These are phyloP conservation scores for Clonostachys rosea DNA, from an alignment of 2,329 filamentous ascomycete species.

Conservation along the genomic window DNA sequence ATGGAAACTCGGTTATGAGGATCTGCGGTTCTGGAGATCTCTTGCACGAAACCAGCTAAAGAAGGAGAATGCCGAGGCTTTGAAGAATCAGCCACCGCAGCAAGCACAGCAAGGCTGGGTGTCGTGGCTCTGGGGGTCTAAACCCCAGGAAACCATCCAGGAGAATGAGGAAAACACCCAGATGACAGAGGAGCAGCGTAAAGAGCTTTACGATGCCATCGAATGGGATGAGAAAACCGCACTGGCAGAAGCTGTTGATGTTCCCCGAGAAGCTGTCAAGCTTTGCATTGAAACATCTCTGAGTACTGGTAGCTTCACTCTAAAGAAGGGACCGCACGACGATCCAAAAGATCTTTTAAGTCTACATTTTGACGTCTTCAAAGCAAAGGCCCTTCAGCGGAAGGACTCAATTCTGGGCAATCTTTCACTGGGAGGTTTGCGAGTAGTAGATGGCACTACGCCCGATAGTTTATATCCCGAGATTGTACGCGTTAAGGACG, in stretches of 20 bases:
- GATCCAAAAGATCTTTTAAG: constrained; percentile 77
- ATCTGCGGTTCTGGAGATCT: constrained; percentile 95
- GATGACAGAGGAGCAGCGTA: constrained; percentile 92
- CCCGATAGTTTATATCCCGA: constrained; percentile 87
- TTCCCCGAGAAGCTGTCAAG: constrained; percentile 88
- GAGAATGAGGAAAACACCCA: constrained; percentile 67
- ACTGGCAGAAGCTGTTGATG: constrained; percentile 80
- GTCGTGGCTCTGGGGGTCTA: constrained; percentile 86
- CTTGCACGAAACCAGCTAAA: constrained; percentile 89
- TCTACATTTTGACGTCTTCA: constrained; percentile 91
- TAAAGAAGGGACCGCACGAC: constrained; percentile 65
- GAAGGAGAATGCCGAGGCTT: constrained; percentile 89
- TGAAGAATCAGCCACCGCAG: constrained; percentile 54
- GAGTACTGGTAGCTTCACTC: constrained; percentile 92
- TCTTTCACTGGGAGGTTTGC: constrained; percentile 84
- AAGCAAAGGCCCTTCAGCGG: constrained; percentile 81
- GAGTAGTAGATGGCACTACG: constrained; percentile 94
- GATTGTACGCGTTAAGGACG: constrained; percentile 93
- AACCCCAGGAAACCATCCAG: constrained; percentile 57
- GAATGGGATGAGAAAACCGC: constrained; percentile 97
- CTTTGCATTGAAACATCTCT: constrained; percentile 88
- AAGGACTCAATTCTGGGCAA: constrained; percentile 89
- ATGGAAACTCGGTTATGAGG: constrained; percentile 86
- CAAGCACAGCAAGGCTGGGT: constrained; percentile 81
- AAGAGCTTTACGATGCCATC: constrained; percentile 95